phyloP scores from a whole-genome alignment of 805 yeast genomes.

The Dipodascus geniculatus region DNA sequence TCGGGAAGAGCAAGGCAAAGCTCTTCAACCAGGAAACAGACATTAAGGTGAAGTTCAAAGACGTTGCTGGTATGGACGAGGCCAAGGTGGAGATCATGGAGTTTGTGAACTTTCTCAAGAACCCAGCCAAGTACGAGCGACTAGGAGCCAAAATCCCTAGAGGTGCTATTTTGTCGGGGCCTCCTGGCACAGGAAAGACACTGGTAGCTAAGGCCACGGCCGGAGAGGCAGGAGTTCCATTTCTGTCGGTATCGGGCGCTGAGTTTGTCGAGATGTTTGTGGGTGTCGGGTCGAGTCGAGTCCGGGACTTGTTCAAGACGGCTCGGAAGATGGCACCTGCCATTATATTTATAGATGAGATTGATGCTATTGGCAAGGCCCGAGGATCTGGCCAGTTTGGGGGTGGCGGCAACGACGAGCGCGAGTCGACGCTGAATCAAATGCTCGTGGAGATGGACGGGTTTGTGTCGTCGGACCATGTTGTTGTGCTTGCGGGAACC shows the following conservation, averaged over 20 bases:
- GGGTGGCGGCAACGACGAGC: conserved; percentile 83
- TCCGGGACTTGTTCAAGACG: conserved; percentile 83
- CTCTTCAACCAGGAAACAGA: conserved; percentile 85
- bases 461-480: conserved; percentile 79
- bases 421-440: conserved; percentile 93
- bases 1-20: conserved; percentile 87
- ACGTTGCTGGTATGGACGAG: conserved; percentile 96
- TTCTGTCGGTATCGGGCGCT: conserved; percentile 90
- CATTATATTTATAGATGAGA: conserved; percentile 94
- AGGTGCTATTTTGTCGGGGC: conserved; percentile 95
- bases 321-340: conserved; percentile 94
- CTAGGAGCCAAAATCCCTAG: conserved; percentile 97
- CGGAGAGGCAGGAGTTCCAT: conserved; percentile 98
- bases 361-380: conserved; percentile 97
- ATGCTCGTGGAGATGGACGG: conserved; percentile 98
- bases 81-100: conserved; percentile 98
- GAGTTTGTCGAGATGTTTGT: conserved; percentile 98
- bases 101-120: conserved; percentile 84
- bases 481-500: conserved; percentile 95
- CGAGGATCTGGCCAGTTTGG: conserved; percentile 46
- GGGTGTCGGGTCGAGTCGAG: conserved; percentile 98
- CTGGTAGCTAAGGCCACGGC: conserved; percentile 96
- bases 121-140: conserved; percentile 81
- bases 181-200: conserved; percentile 99
- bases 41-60: conserved; percentile 77